Evolutionary conservation across 805 yeast genomes (phyloP), one percentile per base, ranked within the genome.

Genomic region (Komagataella ulmi): DNA sequence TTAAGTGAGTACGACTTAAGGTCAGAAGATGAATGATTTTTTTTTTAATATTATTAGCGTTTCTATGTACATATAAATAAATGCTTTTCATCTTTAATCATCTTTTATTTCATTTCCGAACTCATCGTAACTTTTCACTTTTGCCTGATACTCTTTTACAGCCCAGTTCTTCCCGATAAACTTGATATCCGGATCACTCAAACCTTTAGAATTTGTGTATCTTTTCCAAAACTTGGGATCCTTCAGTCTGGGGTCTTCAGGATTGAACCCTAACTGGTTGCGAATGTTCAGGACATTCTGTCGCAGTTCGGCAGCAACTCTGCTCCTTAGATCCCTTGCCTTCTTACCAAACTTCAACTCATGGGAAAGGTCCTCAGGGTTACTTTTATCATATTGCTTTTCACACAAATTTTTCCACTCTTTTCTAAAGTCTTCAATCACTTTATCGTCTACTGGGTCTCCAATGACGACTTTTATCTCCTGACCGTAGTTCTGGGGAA

Each of bases 151-250:
- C 58, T 88, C 73, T 61, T 77, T 79, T 44, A 85, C 76, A 1
- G 95, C 95, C 93, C 95, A 86, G 61, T 87, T 87, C 60, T 80
- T 69, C 2, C 96, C 96, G 24, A 85, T 74, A 57, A 87, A 85
- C 57, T 79, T 67, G 19, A 87, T 76, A 51, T 80, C 85, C 0
- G 84, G 84, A 54, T 80, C 88, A 53, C 81, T 75, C 23, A 59
- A 66, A 8, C 95, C 95, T 65, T 82, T 87, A 3, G 82, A 65
- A 1, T 53, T 49, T 6, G 91, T 85, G 62, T 72, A 87, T 18
- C 68, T 64, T 57, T 71, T 77, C 98, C 98, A 90, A 72, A 85
- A 90, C 18, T 65, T 65, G 1, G 88, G 89, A 30, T 74, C 71
- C 50, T 73, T 77, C 57, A 89, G 80, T 53, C 90, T 69, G 8